These are phyloP conservation scores for Huiozyma sinensis DNA, from an alignment of 805 yeast species.

Conservation along the genomic window DNA sequence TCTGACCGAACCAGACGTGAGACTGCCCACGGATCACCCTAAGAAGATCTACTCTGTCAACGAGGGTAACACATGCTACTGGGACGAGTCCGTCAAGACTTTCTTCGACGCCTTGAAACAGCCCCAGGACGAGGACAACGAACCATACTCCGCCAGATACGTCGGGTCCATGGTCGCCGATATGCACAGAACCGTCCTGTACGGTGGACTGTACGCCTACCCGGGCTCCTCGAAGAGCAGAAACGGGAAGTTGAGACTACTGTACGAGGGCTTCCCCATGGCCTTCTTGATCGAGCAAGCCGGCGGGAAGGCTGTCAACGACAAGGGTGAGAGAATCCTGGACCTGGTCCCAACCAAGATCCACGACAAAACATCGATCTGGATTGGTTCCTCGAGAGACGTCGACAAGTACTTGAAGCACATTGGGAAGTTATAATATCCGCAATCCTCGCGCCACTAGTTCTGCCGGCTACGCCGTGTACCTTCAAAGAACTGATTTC, in stretches of 20 bases:
- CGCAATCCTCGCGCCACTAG: no score
- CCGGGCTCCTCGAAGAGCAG: constrained; percentile 85
- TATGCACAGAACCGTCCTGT: constrained; percentile 87
- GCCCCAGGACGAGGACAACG: constrained; percentile 50
- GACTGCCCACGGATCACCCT: constrained; percentile 39
- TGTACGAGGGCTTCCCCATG: constrained; percentile 98
- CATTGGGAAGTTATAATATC: constrained; percentile 14
- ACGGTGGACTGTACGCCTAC: constrained; percentile 90
- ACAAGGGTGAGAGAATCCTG: constrained; percentile 78
- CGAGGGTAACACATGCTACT: constrained; percentile 85
- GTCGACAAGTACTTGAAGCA: constrained; percentile 50
- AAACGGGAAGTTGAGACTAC: constrained; percentile 80
- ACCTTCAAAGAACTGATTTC: no score
- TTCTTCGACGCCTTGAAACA: constrained; percentile 66
- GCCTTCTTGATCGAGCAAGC: constrained; percentile 92
- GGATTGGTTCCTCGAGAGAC: constrained; percentile 83
- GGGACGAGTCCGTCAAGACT: constrained; percentile 61
- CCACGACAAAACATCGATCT: constrained; percentile 86
- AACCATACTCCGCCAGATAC: constrained; percentile 88
- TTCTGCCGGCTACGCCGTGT: no score
- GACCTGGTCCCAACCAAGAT: constrained; percentile 79
- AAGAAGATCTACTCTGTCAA: constrained; percentile 82
- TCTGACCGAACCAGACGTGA: constrained; percentile 71
- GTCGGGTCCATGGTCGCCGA: constrained; percentile 99
- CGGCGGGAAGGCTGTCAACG: constrained; percentile 87